phyloP scores from a whole-genome alignment of 2,329 filamentous ascomycete species.

The Lachnellula subtilissima region DNA sequence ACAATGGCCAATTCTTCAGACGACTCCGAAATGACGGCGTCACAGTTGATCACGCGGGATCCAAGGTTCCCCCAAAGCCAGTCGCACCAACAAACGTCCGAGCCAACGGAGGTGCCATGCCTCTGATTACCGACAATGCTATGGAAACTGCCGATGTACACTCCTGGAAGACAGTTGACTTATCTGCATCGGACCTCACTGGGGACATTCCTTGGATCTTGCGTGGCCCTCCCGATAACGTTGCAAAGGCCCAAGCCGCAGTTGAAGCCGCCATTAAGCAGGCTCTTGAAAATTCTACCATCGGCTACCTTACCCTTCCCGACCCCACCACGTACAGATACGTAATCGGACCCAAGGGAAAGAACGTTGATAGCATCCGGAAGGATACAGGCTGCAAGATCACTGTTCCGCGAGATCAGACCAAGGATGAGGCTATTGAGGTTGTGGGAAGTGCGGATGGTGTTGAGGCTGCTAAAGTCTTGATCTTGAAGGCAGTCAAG shows the following conservation, averaged over 20 bases:
- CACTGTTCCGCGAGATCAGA: constrained; percentile 81
- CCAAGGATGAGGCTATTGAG: constrained; percentile 77
- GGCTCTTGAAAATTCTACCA: constrained; percentile 63
- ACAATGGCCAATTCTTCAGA: constrained; percentile 92
- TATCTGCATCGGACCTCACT: constrained; percentile 44
- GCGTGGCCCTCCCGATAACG: constrained; percentile 69
- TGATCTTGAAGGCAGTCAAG: constrained; percentile 80
- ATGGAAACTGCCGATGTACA: constrained; percentile 60
- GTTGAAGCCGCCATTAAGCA: constrained; percentile 70
- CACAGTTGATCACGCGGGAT: constrained; percentile 84
- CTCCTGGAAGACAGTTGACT: constrained; percentile 78
- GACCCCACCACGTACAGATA: constrained; percentile 86
- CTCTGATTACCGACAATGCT: constrained; percentile 88
- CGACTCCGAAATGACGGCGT: constrained; percentile 83
- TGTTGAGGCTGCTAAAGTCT: constrained; percentile 79
- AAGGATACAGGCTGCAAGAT: constrained; percentile 92
- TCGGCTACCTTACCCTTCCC: constrained; percentile 80
- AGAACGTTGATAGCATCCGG: constrained; percentile 88
- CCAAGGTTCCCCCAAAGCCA: constrained; percentile 68
- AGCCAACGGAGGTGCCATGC: constrained; percentile 60
- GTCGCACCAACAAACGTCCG: constrained; percentile 44
- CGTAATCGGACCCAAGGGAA: constrained; percentile 83
- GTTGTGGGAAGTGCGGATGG: constrained; percentile 75
- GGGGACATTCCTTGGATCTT: constrained; percentile 88
- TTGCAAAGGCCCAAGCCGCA: constrained; percentile 73